Percentiles rank a stretch among this genome's conserved stretches.
Evolutionary conservation across 768 basidiomycete species (phyloP).

Genomic region (Suillus paluster): DNA sequence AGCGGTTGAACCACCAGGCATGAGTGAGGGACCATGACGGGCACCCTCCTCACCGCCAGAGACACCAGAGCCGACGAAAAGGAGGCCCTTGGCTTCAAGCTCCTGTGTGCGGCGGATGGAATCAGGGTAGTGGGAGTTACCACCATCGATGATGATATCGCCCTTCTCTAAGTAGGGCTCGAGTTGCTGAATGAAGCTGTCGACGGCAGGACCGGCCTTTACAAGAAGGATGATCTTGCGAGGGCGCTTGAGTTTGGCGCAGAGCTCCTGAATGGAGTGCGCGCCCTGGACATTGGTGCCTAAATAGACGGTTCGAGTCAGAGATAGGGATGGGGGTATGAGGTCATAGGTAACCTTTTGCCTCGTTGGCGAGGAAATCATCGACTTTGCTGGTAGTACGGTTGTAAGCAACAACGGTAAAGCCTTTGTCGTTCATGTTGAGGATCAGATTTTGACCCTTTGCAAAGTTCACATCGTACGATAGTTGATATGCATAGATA

Average conservation of each 20-base stretch:
- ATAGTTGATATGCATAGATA: slow-evolving; percentile 16
- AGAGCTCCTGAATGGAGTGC: slow-evolving; percentile 90
- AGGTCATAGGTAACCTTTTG: slow-evolving; percentile 76
- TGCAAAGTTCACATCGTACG: slow-evolving; percentile 12
- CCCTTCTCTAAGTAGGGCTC: slow-evolving; percentile 89
- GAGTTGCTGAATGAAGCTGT: slow-evolving; percentile 92
- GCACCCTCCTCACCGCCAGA: slow-evolving; percentile 99
- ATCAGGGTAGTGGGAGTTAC: slow-evolving; percentile 99
- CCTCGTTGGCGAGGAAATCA: slow-evolving; percentile 93
- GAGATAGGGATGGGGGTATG: slow-evolving; percentile 23
- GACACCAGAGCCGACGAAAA: slow-evolving; percentile 98
- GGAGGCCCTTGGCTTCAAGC: slow-evolving; percentile 91
- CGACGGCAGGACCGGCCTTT: slow-evolving; percentile 96
- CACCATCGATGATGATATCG: slow-evolving; percentile 99
- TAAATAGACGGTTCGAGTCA: slow-evolving; percentile 39
- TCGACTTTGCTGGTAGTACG: slow-evolving; percentile 97
- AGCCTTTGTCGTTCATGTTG: slow-evolving; percentile 99
- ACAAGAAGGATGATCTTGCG: slow-evolving; percentile 98
- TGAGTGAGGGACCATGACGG: slow-evolving; percentile 94
- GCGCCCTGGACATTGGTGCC: slow-evolving; percentile 96
- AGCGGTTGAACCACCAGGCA: slow-evolving; percentile 94
- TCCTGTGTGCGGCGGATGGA: slow-evolving; percentile 93
- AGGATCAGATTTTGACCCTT: slow-evolving; percentile 97
- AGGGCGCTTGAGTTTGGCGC: slow-evolving; percentile 89
- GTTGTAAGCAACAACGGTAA: slow-evolving; percentile 96